phyloP scores from a whole-genome alignment of 345 rosid species.

The Gynandropsis gynandra region DNA sequence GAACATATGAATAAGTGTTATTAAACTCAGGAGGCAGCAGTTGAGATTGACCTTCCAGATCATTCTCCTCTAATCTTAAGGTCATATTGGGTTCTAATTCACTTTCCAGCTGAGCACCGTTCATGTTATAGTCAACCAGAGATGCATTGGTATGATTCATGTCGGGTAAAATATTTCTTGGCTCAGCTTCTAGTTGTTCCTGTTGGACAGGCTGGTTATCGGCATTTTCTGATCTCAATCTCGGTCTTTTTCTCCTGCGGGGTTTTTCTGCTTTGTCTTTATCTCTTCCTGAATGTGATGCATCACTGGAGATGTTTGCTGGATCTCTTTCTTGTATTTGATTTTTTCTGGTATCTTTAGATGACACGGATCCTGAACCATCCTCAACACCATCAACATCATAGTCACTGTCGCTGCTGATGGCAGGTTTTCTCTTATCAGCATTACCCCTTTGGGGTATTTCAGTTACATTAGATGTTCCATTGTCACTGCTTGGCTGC shows the following conservation, averaged over 20 bases:
- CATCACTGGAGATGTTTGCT: slow-evolving; percentile 15
- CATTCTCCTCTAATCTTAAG: slow-evolving; percentile 28
- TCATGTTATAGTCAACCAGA: slow-evolving; percentile 30
- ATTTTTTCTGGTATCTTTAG: slow-evolving; percentile 44
- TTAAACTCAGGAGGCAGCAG: slow-evolving; percentile 23
- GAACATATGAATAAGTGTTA: slow-evolving; percentile 34
- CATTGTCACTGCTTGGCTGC: slow-evolving; percentile 68
- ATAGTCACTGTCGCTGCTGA: slow-evolving; percentile 56
- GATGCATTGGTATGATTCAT: slow-evolving; percentile 34
- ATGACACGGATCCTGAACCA: slow-evolving; percentile 52
- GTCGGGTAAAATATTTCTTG: slow-evolving; percentile 36
- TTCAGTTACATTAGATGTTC: slow-evolving; percentile 59
- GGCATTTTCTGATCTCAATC: slow-evolving; percentile 21
- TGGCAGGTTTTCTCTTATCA: slow-evolving; percentile 34
- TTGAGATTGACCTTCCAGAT: slow-evolving; percentile 28
- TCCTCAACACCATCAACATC: slow-evolving; percentile 55
- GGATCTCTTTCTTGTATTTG: slow-evolving; percentile 26
- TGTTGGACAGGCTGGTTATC: no score
- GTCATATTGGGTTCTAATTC: slow-evolving; percentile 10
- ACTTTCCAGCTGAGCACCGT: slow-evolving; percentile 26
- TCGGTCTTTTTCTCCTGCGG: slow-evolving; percentile 33
- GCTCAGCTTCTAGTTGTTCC: slow-evolving; percentile 24
- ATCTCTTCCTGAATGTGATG: slow-evolving; percentile 17
- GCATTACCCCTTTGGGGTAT: slow-evolving; percentile 28
- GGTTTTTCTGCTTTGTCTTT: slow-evolving; percentile 28